Percentiles rank a stretch among this genome's conserved stretches.
phyloP scores from a whole-genome alignment of 345 rosid genomes.

The Rubroshorea leprosula region DNA sequence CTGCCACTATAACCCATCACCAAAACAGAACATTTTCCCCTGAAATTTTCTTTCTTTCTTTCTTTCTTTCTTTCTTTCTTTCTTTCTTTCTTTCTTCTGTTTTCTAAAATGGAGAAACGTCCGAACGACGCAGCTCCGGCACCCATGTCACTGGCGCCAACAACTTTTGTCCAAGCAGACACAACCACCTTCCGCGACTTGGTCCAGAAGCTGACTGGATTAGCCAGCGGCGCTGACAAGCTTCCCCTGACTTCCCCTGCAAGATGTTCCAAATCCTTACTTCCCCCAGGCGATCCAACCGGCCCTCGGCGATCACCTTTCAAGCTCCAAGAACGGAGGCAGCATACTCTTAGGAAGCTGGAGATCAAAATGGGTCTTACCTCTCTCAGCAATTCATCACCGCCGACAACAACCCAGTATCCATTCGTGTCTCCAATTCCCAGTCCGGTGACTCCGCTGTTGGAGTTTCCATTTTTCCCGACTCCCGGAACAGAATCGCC shows the following conservation, averaged over 20 bases:
- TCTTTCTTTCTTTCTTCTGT: no score
- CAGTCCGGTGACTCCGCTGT: constrained; percentile 43
- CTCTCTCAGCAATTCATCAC: constrained; percentile 12
- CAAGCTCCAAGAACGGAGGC: constrained; percentile 52
- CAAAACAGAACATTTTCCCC: no score
- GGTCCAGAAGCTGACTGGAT: constrained; percentile 46
- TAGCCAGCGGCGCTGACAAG: constrained; percentile 16
- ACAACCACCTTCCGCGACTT: constrained; percentile 35
- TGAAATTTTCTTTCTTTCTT: no score
- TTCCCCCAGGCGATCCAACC: constrained; percentile 17
- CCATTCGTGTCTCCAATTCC: constrained; percentile 22
- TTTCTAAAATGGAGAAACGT: no score
- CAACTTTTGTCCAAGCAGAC: constrained; percentile 49
- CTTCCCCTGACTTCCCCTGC: constrained; percentile 23
- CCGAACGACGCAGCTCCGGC: no score
- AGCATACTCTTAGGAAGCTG: constrained; percentile 32
- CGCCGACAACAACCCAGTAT: constrained; percentile 3
- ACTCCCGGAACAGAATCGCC: constrained; percentile 28
- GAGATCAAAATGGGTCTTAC: constrained; percentile 34
- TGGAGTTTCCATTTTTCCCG: constrained; percentile 23
- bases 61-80: no score
- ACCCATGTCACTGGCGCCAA: no score
- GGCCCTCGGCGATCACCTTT: constrained; percentile 34
- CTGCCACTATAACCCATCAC: no score
- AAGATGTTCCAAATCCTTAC: constrained; percentile 17